These are phyloP conservation scores for Triticum timopheevii DNA, from an alignment of 176 grass and related monocot species.

Conservation along the genomic window DNA sequence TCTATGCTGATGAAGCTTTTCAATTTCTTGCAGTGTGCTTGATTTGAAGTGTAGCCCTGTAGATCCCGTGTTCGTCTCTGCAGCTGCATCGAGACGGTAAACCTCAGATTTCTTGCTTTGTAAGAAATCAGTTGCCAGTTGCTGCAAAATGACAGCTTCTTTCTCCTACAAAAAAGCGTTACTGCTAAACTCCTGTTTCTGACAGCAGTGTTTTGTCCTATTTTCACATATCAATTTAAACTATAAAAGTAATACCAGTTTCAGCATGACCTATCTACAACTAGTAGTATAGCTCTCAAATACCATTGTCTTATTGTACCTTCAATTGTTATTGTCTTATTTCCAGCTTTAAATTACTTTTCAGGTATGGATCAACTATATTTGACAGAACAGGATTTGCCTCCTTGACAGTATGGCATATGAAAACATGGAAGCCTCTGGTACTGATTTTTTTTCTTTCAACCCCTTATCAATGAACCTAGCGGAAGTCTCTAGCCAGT, in stretches of 20 bases:
- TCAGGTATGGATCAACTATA: constrained; percentile 64
- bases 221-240: constrained; percentile 12
- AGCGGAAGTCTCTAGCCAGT: neutral
- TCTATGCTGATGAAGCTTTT: constrained; percentile 33
- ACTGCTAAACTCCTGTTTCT: neutral
- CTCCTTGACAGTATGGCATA: constrained; percentile 90
- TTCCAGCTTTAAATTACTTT: constrained; percentile 31
- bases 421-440: constrained; percentile 97
- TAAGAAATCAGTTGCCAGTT: constrained; percentile 23
- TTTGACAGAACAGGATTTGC: constrained; percentile 88
- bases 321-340: constrained; percentile 10
- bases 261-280: neutral
- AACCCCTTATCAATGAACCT: constrained; percentile 21
- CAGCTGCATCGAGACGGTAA: constrained; percentile 93
- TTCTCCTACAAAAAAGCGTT: neutral
- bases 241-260: neutral
- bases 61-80: constrained; percentile 93
- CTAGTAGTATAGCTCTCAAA: neutral
- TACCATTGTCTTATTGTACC: constrained; percentile 19
- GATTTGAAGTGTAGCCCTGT: constrained; percentile 98
- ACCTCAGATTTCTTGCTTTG: constrained; percentile 11
- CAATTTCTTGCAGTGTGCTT: constrained; percentile 66
- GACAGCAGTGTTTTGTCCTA: neutral
- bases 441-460: constrained; percentile 52
- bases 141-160: constrained; percentile 8